A percentile compares a stretch with the other conserved stretches of the same genome.
These are phyloP conservation scores for Fragilaria crotonensis DNA, from an alignment of 108 stramenopile genomes.

Conservation along the genomic window DNA sequence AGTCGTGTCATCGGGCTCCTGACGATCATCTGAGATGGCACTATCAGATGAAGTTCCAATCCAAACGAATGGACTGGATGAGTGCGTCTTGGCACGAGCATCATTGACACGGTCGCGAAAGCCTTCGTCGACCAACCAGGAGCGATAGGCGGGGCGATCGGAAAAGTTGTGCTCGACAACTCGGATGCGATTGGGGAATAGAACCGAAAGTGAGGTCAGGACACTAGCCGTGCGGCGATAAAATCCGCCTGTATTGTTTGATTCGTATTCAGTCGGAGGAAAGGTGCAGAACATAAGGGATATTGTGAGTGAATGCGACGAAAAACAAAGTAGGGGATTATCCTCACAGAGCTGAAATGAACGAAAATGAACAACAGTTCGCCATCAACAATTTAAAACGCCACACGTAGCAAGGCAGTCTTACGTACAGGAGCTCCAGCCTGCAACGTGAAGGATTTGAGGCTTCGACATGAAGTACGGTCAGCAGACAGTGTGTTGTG, in stretches of 20 bases:
- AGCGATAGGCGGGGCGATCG: constrained; percentile 57
- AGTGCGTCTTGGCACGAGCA: constrained; percentile 30
- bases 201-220: constrained; percentile 62
- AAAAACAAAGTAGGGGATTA: background rate
- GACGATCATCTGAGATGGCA: constrained; percentile 2
- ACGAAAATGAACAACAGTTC: background rate
- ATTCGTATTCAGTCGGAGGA: background rate
- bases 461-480: too few relatives aligned
- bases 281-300: background rate
- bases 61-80: constrained; percentile 71
- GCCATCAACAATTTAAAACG: background rate
- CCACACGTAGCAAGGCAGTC: background rate
- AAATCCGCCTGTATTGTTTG: constrained; percentile 56
- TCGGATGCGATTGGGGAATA: constrained; percentile 64
- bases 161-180: constrained; percentile 68
- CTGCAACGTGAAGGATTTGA: constrained; percentile 40
- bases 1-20: constrained; percentile 23
- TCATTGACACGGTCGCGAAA: constrained; percentile 40
- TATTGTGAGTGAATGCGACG: background rate
- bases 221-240: constrained; percentile 63
- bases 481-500: too few relatives aligned
- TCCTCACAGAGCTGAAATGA: background rate
- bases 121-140: constrained; percentile 59
- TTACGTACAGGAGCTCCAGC: constrained; percentile 34
- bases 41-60: constrained; percentile 32